phyloP scores from a whole-genome alignment of 2,329 filamentous ascomycete genomes.

The Exophiala sp. region DNA sequence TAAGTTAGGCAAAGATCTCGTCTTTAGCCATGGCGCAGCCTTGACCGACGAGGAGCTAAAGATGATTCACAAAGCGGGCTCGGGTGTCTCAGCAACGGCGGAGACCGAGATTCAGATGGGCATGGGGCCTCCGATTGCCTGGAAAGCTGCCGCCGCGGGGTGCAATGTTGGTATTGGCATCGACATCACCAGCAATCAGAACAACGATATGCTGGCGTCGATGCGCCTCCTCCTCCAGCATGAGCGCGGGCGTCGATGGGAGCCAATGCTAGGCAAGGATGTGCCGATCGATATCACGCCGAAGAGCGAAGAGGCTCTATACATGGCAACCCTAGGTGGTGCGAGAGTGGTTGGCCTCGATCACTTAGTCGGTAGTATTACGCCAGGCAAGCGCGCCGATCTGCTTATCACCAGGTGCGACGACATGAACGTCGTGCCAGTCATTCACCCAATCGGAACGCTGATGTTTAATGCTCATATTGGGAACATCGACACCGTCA shows the following conservation, averaged over 20 bases:
- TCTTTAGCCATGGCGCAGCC: constrained; percentile 9
- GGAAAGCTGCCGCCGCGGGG: constrained; percentile 20
- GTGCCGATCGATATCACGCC: constrained; percentile 15
- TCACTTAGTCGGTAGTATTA: constrained; percentile 31
- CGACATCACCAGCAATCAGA: constrained; percentile 31
- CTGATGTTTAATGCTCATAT: constrained; percentile 31
- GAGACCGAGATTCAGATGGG: constrained; percentile 35
- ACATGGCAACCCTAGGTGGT: constrained; percentile 32
- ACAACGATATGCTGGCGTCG: constrained; percentile 30
- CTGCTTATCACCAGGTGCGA: constrained; percentile 31
- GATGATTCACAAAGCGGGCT: constrained; percentile 16
- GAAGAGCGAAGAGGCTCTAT: constrained; percentile 29
- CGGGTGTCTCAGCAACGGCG: constrained; percentile 30
- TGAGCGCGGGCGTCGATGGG: constrained; percentile 19
- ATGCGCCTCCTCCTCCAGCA: constrained; percentile 31
- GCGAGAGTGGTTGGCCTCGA: constrained; percentile 31
- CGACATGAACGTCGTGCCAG: constrained; percentile 29
- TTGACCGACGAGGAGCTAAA: constrained; percentile 17
- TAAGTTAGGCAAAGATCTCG: constrained; percentile 4
- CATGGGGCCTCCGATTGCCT: constrained; percentile 30
- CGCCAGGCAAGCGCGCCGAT: constrained; percentile 33
- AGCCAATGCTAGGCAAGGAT: constrained; percentile 1
- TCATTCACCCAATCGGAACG: constrained; percentile 31
- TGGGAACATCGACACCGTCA: constrained; percentile 31
- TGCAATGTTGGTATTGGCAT: constrained; percentile 27